Evolutionary conservation across 768 basidiomycete genomes (phyloP), one percentile per base, ranked within the genome.

Genomic region (Lentinula sp.): DNA sequence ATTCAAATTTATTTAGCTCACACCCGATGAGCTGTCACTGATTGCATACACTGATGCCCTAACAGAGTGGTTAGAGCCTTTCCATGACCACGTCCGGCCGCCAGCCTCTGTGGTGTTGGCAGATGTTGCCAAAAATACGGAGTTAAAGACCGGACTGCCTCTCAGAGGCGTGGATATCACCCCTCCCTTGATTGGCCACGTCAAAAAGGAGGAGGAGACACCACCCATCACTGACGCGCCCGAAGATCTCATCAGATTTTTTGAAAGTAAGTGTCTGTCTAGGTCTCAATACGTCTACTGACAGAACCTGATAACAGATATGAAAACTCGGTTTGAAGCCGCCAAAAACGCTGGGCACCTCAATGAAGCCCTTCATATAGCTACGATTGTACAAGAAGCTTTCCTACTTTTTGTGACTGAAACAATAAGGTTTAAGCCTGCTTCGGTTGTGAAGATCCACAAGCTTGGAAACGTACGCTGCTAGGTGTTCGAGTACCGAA

Each of bases 331-430:
- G 20, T 84, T 92, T 64, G 72, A 73, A 23, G 75, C 72, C 20
- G 72, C 77, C 3, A 66, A 80, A 9, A 72, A 76, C 8, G 72
- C 74, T 12, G 68, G 73, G 20, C 77, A 83, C 5, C 78, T 81
- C 5, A 74, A 78, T 53, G 83, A 87, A 65, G 64, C 84, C n/a
- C 77, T 94, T 18, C 92, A 95, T 64, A 74, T 90, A 3, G 88
- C 86, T 2, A 83, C 84, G 12, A 73, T 95, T 54, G 80, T 82
- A 0, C 91, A 93, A 71, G 93, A 95, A 78, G 91, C 87, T 2
- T 85, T 90, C 66, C 77, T 91, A 49, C 73, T 94, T 1, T 81
- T 94, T 62, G 73, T 78, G 20, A 75, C 88, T n/a, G 88, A 87
- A 68, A 87, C 86, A 0, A 66, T 83, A 56, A 84, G 91, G 12